phyloP scores from a whole-genome alignment of 352 stramenopile species.

The Pythium brachiatum region DNA sequence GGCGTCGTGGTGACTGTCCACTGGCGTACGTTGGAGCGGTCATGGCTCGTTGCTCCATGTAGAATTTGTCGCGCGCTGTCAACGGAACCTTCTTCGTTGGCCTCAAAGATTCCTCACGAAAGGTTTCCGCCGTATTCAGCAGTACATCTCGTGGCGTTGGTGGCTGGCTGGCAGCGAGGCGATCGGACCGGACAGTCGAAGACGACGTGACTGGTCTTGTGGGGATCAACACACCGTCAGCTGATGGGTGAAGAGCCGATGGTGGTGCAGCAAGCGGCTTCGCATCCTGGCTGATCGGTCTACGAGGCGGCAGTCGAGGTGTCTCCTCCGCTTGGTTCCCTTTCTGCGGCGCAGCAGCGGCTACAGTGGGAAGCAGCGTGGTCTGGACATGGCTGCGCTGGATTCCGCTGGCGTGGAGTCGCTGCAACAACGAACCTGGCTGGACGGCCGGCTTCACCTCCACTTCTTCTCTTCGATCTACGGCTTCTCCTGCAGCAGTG shows the following conservation, averaged over 20 bases:
- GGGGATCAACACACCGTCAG: slow-evolving; percentile 40
- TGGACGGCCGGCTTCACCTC: not conserved
- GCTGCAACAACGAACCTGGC: slow-evolving; percentile 27
- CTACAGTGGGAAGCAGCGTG: slow-evolving; percentile 35
- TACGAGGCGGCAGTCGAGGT: not conserved
- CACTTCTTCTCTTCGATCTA: slow-evolving; percentile 3
- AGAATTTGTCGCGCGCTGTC: slow-evolving; percentile 59
- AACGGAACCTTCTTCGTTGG: slow-evolving; percentile 38
- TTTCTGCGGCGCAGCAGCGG: not conserved
- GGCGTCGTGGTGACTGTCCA: slow-evolving; percentile 7
- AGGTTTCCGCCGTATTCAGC: slow-evolving; percentile 26
- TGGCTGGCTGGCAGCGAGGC: not conserved
- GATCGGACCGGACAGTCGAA: slow-evolving; percentile 5
- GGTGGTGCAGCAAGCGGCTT: slow-evolving; percentile 33
- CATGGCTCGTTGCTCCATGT: slow-evolving; percentile 46
- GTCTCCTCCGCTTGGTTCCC: slow-evolving; percentile 6
- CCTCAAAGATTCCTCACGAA: not conserved
- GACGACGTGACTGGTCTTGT: slow-evolving; percentile 46
- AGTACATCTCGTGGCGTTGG: slow-evolving; percentile 1
- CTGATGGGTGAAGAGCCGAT: slow-evolving; percentile 27
- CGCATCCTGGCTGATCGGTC: slow-evolving; percentile 11
- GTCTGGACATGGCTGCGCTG: slow-evolving; percentile 58
- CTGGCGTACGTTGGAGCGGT: slow-evolving; percentile 31
- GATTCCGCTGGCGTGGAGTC: slow-evolving; percentile 57
- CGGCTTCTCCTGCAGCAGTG: not conserved